phyloP scores from a whole-genome alignment of 768 basidiomycete species.

The Serendipita sp. region DNA sequence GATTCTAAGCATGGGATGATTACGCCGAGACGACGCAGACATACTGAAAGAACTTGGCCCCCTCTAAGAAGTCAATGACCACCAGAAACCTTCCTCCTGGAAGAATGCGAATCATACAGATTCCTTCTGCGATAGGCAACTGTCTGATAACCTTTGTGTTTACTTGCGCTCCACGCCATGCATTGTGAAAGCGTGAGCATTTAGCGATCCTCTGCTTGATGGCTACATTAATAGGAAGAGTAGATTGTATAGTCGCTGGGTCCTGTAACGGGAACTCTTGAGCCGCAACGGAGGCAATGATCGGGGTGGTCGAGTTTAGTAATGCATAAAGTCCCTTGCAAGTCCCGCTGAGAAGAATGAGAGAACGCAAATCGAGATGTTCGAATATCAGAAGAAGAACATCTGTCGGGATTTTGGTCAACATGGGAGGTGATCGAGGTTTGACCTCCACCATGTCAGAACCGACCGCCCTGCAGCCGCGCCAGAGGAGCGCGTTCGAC shows the following conservation, averaged over 20 bases:
- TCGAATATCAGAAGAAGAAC: background rate
- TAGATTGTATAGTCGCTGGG: background rate
- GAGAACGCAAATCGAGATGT: background rate
- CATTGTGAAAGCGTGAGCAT: background rate
- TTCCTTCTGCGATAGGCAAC: background rate
- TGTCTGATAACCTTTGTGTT: background rate
- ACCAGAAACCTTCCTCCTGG: background rate
- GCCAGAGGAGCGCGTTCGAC: too few species aligned
- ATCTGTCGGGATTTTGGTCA: background rate
- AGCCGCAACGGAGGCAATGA: background rate
- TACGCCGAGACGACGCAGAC: too few species aligned
- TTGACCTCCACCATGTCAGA: too few species aligned
- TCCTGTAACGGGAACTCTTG: background rate
- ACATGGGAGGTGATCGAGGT: background rate
- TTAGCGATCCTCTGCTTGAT: background rate
- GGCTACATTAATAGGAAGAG: background rate
- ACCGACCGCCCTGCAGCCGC: too few species aligned
- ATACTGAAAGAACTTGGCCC: background rate
- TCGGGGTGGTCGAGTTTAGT: background rate
- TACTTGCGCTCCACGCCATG: background rate
- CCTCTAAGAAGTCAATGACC: background rate
- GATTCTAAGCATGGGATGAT: too few species aligned
- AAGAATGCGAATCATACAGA: constrained; percentile 1
- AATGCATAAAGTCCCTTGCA: background rate
- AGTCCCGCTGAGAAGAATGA: background rate